Percentiles rank a stretch among this genome's conserved stretches.
phyloP scores from a whole-genome alignment of 345 rosid genomes.

The Rubroshorea leprosula region DNA sequence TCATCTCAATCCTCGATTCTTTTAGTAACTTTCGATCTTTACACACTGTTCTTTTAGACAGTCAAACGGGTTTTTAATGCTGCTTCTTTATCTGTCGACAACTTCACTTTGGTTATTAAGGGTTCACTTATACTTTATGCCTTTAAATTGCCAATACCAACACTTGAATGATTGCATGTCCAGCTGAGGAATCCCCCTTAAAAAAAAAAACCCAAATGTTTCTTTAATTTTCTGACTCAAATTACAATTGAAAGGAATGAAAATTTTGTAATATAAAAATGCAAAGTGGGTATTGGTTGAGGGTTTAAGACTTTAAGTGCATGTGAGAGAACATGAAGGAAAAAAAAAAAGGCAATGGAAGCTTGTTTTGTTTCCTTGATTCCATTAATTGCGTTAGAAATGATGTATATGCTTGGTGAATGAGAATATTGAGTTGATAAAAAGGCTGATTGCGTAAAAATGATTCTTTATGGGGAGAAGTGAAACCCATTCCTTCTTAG shows the following conservation, averaged over 20 bases:
- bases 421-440: conserved; percentile 16
- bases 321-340: neutral
- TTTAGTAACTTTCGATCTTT: neutral
- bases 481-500: conserved; percentile 26
- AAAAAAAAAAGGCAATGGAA: neutral
- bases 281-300: conserved; percentile 14
- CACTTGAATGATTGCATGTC: no score
- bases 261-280: neutral
- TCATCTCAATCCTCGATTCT: conserved; percentile 4
- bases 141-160: neutral
- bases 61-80: no score
- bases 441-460: conserved; percentile 2
- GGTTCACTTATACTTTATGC: no score
- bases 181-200: no score
- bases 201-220: no score
- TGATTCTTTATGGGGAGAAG: conserved; percentile 26
- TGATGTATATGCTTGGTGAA: conserved; percentile 27
- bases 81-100: no score
- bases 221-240: no score
- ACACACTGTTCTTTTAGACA: no score
- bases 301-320: conserved; percentile 12
- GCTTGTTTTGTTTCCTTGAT: conserved; percentile 40
- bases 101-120: no score
- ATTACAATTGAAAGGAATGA: no score
- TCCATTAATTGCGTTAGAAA: conserved; percentile 28